Conservation (phyloP, 2,329 filamentous ascomycete species). For the Alternaria tenuissima region DNA sequence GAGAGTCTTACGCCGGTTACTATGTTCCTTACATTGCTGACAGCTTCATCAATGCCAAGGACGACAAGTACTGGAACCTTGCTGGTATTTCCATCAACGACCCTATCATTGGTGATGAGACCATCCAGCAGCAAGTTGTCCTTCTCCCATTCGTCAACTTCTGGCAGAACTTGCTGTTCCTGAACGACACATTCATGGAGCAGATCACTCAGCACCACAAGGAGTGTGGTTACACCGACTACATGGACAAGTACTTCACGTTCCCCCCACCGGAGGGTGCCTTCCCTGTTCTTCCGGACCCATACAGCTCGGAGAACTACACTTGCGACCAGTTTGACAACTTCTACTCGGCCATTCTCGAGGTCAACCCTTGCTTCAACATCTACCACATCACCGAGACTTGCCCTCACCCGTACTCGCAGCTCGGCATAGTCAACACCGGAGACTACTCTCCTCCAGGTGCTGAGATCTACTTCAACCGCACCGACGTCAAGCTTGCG, state of each 20-base stretch:
- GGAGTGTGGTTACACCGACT: constrained; percentile 35
- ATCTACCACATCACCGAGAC: constrained; percentile 58
- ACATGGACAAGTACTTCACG: constrained; percentile 45
- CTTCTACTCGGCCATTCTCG: constrained; percentile 50
- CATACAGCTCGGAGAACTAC: constrained; percentile 30
- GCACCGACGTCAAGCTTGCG: constrained; percentile 60
- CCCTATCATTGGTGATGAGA: constrained; percentile 55
- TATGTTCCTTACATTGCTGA: constrained; percentile 67
- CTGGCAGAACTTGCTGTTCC: constrained; percentile 52
- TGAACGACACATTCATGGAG: constrained; percentile 55
- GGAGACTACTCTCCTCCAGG: constrained; percentile 53
- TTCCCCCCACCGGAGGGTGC: constrained; percentile 51
- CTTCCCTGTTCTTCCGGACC: constrained; percentile 43
- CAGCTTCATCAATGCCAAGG: constrained; percentile 62
- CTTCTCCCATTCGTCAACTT: constrained; percentile 50
- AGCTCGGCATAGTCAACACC: constrained; percentile 50
- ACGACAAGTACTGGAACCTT: constrained; percentile 61
- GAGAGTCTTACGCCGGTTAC: constrained; percentile 64
- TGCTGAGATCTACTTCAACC: constrained; percentile 60
- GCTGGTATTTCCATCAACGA: constrained; percentile 61
- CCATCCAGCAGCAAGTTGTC: constrained; percentile 49
- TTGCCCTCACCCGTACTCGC: constrained; percentile 54
- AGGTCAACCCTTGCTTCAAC: constrained; percentile 61
- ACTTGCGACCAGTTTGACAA: constrained; percentile 53
- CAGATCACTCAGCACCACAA: constrained; percentile 45